Evolutionary conservation across 2,329 filamentous ascomycete species (phyloP), one percentile per base, ranked within the genome.

Genomic region (Aspergillus pseudonomiae): DNA sequence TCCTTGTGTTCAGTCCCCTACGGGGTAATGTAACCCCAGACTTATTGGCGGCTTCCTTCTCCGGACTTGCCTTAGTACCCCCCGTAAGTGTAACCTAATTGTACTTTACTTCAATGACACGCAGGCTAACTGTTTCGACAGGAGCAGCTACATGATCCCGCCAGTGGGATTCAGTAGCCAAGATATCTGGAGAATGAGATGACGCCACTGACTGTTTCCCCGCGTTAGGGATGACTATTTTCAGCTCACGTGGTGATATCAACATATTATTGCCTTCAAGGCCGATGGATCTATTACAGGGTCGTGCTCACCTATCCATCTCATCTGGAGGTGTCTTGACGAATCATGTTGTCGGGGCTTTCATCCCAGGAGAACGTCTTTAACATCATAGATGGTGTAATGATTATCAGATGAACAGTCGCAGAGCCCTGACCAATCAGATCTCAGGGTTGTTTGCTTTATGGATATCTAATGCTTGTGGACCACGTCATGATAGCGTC

Each of bases 11-110:
- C 11, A 9, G 54, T n/a, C 7, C 10, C 30, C 41, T 45, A 24
- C 12, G 19, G 26, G 26, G 7, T 21, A 4, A 16, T 52, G 45
- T 46, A 54, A 30, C 48, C 2, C 21, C 24, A 24, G 10, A 16
- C 26, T 48, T 32, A 67, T 66, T 67, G 59, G 61, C 41, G 65
- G 62, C 58, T 57, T 26, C 34, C 57, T 48, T 60, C 26, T 26
- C 45, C 19, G 32, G 50, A n/a, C 21, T 46, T 32, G 19, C 28
- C 21, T 30, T 63, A 26, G 52, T 21, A 11, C 4, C n/a, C 32
- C 28, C 10, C n/a, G 52, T 55, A 55, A 55, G 52, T 55, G 34
- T 26, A 55, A 55, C 52, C 24, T 55, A 55, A 55, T 55, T 36
- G 39, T 11, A 55, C 32, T 39, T 55, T 36, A 24, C 34, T 24